phyloP scores from a whole-genome alignment of 208 protist genomes.

The Crithidia thermophila region DNA sequence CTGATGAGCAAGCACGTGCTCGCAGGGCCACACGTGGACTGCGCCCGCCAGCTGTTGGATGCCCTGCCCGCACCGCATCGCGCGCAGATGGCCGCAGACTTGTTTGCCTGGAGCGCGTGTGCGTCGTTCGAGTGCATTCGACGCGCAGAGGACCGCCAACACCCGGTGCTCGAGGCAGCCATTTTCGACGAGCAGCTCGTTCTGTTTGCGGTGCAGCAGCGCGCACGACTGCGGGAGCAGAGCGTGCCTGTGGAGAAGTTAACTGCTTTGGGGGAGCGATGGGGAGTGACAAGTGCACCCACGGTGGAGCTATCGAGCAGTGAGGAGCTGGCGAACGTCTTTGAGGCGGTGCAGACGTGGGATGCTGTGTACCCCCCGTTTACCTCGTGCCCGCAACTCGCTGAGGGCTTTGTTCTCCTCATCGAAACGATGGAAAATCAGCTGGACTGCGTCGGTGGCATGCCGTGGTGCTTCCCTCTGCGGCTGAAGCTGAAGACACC shows the following conservation, averaged over 20 bases:
- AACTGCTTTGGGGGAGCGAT: conserved; percentile 27
- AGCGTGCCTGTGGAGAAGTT: conserved; percentile 38
- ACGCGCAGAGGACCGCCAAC: conserved; percentile 40
- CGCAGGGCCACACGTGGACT: conserved; percentile 76
- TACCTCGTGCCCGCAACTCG: conserved; percentile 33
- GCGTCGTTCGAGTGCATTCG: conserved; percentile 80
- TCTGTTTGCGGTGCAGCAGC: conserved; percentile 62
- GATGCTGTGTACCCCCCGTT: conserved; percentile 31
- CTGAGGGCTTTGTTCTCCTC: conserved; percentile 83
- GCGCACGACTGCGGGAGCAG: conserved; percentile 50
- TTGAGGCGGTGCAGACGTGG: conserved; percentile 45
- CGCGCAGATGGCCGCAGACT: conserved; percentile 41
- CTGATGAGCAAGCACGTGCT: conserved; percentile 84
- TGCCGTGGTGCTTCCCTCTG: conserved; percentile 49
- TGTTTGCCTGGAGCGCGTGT: conserved; percentile 41
- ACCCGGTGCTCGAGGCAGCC: conserved; percentile 72
- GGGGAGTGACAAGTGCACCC: conserved; percentile 56
- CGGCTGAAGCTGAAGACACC: conserved; percentile 87
- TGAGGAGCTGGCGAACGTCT: conserved; percentile 30
- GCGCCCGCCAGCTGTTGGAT: conserved; percentile 47
- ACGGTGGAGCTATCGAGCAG: conserved; percentile 11
- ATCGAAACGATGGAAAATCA: conserved; percentile 41
- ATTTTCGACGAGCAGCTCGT: conserved; percentile 57
- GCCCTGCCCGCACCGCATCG: conserved; percentile 41
- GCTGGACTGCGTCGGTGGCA: no score